Conservation (phyloP, 192 early-diverging fungal species). For the Coemansia sp. region DNA sequence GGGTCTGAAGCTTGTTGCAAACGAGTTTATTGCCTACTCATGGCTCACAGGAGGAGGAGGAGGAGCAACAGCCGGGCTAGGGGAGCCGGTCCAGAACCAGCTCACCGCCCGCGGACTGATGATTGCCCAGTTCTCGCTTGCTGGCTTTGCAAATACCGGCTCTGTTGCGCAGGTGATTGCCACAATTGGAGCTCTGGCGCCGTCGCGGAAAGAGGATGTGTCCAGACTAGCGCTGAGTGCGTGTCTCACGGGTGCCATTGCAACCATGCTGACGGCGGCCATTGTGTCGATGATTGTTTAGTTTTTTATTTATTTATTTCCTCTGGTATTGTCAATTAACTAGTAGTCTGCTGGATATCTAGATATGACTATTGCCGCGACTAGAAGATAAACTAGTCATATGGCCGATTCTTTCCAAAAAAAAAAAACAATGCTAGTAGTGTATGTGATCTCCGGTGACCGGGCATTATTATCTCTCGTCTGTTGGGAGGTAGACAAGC, state of each 20-base stretch:
- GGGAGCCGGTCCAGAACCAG: conserved; percentile 20
- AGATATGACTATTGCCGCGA: neutral
- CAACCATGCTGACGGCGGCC: conserved; percentile 78
- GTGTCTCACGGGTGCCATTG: conserved; percentile 74
- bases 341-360: no score
- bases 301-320: conserved; percentile 1
- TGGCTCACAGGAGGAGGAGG: conserved; percentile 22
- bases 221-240: conserved; percentile 74
- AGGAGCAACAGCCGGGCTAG: neutral
- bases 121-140: conserved; percentile 72
- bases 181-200: conserved; percentile 73
- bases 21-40: conserved; percentile 84
- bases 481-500: neutral
- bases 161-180: conserved; percentile 85
- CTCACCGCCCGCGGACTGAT: conserved; percentile 55
- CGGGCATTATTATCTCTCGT: neutral
- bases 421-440: no score
- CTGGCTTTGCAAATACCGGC: conserved; percentile 84
- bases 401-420: neutral
- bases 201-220: conserved; percentile 68
- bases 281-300: conserved; percentile 75
- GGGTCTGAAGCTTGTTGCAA: conserved; percentile 76
- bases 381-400: neutral
- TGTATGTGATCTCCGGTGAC: neutral
- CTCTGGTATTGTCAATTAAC: no score